Evolutionary conservation across 805 yeast genomes (phyloP), one percentile per base, ranked within the genome.

Genomic region (Ogataea salicorniae): DNA sequence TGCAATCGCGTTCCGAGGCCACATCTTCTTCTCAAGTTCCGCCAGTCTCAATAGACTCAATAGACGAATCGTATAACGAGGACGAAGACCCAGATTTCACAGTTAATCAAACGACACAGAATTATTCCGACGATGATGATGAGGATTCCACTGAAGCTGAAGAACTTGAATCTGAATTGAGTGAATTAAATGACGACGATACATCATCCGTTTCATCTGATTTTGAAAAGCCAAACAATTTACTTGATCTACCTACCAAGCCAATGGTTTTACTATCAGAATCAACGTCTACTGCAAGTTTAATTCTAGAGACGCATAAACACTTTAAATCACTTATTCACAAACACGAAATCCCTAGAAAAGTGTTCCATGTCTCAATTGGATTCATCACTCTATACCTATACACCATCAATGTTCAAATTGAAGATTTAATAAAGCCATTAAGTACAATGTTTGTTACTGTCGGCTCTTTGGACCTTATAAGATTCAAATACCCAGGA

Each of bases 311-410:
- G 11, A 57, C 65, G 1, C 69, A 67, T 47, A 56, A 54, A 48
- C 49, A 52, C n/a, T 66, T 67, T 46, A 55, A 55, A 26, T 49
- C 54, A 23, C 53, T 67, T 35, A 53, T 67, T 22, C 70, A 65
- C 47, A 85, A 85, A 59, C 90, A 94, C 61, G 99, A 94, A 67
- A 71, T 94, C 16, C 95, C 96, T 5, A 78, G 99, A 59, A 94
- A 94, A 65, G 69, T 78, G 3, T 80, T 94, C 50, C 99, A 94
- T 64, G 86, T 92, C 8, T 84, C 94, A 1, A 89, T 91, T 42
- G 99, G 97, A 0, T 76, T 90, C 53, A 56, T 91, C 39, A 83
- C 97, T 2, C 66, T 94, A 37, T 84, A 76, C 57, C 68, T 88
- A 34, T 92, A 90, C 64, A 75, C 85, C 0, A 61, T 67, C 38